These are phyloP conservation scores for Ligustrum vulgare DNA, from an alignment of 257 asterid species.

Conservation along the genomic window DNA sequence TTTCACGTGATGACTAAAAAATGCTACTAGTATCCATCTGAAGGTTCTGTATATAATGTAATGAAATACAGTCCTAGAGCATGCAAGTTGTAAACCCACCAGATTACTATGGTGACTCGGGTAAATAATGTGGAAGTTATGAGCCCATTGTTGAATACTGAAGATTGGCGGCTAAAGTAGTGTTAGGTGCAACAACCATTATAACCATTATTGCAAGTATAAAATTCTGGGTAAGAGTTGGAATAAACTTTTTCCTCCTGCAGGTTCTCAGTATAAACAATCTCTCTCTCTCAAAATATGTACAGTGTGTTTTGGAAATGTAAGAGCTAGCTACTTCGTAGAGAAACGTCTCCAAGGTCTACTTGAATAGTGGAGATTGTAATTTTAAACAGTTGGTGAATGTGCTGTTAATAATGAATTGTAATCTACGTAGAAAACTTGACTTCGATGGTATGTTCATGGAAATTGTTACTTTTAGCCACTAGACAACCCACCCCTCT, in stretches of 20 bases:
- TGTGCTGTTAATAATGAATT: not conserved
- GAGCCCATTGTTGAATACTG: not conserved
- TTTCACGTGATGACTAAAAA: not conserved
- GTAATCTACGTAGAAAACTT: not conserved
- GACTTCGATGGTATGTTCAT: not conserved
- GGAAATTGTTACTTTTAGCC: not conserved
- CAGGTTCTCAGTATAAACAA: not conserved
- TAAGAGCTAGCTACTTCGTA: not conserved
- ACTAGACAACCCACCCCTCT: not conserved
- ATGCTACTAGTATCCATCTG: not conserved
- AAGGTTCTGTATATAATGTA: not conserved
- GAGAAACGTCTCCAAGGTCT: not conserved
- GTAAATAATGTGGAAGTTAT: not conserved
- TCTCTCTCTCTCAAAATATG: too few relatives aligned
- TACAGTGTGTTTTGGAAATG: not conserved
- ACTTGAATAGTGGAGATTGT: not conserved
- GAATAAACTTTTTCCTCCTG: not conserved
- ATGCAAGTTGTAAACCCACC: not conserved
- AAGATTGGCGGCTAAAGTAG: not conserved
- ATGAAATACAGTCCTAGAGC: not conserved
- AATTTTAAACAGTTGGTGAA: too few relatives aligned
- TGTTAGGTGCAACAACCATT: not conserved
- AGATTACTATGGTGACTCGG: not conserved
- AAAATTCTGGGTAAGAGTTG: not conserved
- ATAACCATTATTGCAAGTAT: not conserved